Percentiles rank a stretch among this genome's conserved stretches.
Conservation (phyloP, 352 stramenopile genomes). For the Pythium sukuiense region DNA sequence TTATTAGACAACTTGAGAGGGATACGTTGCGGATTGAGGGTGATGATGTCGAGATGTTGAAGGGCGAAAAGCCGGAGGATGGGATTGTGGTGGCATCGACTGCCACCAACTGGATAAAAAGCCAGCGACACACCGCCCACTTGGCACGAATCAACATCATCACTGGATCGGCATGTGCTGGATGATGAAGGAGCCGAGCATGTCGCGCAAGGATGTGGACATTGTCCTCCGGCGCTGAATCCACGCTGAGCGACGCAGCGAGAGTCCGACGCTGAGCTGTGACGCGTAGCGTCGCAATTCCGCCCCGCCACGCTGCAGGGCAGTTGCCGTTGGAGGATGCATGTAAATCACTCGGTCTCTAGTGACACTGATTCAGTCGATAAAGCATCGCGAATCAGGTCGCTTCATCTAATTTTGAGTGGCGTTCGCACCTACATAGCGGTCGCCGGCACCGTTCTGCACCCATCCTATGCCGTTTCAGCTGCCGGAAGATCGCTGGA, state of each 20-base stretch:
- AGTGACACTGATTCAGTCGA: not conserved
- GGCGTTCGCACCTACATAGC: not conserved
- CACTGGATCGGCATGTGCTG: slow-evolving; percentile 3
- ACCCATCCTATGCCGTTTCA: not conserved
- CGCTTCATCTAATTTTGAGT: not conserved
- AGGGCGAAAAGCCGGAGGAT: not conserved
- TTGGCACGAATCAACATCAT: slow-evolving; percentile 4
- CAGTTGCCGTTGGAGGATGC: not conserved
- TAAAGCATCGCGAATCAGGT: slow-evolving; percentile 3
- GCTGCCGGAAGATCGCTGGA: not conserved
- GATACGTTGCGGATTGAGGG: not conserved
- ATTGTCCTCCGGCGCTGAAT: not conserved
- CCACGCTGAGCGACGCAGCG: not conserved
- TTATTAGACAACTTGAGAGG: not conserved
- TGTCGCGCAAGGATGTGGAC: not conserved
- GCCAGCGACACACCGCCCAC: slow-evolving; percentile 3
- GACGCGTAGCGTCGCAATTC: not conserved
- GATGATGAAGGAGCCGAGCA: not conserved
- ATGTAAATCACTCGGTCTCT: not conserved
- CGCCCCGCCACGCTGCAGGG: not conserved
- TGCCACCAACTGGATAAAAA: slow-evolving; percentile 6
- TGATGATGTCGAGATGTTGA: not conserved
- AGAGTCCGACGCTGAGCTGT: not conserved
- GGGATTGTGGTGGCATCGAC: slow-evolving; percentile 2
- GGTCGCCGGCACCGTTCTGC: not conserved